phyloP scores from a whole-genome alignment of 2,329 filamentous ascomycete genomes.

The Neurospora sp. region DNA sequence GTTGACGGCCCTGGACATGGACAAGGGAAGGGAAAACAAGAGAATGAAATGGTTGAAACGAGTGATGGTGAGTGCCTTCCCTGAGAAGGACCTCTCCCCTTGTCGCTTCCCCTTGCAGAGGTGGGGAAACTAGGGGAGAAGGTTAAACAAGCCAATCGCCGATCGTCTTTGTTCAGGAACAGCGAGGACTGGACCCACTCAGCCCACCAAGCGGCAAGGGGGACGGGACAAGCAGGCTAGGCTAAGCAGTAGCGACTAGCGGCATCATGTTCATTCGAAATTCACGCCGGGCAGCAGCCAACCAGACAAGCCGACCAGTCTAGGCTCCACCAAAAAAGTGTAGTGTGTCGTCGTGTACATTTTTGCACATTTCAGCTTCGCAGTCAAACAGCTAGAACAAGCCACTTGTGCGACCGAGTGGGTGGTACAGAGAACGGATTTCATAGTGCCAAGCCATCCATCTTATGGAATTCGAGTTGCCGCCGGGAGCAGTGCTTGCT shows the following conservation, averaged over 20 bases:
- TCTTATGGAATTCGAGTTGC: background rate
- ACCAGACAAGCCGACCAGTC: background rate
- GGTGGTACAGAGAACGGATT: background rate
- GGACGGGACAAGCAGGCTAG: background rate
- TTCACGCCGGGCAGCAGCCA: background rate
- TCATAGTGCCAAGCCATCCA: background rate
- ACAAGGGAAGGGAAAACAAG: background rate
- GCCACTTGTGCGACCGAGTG: background rate
- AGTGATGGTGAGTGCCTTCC: background rate
- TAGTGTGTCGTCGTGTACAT: background rate
- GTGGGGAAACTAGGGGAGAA: background rate
- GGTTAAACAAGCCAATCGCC: background rate
- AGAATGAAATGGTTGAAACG: background rate
- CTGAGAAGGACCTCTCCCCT: background rate
- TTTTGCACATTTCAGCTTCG: background rate
- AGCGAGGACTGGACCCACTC: background rate
- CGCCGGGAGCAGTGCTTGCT: background rate
- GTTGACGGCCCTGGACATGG: background rate
- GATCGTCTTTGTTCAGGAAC: background rate
- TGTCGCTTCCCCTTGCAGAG: background rate
- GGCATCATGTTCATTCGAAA: background rate
- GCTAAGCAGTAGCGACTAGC: background rate
- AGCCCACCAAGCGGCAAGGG: background rate
- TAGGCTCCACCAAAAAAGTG: background rate
- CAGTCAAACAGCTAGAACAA: background rate